Evolutionary conservation across 495 filamentous ascomycete species (phyloP).

Genomic region (Cairneyella variabilis): DNA sequence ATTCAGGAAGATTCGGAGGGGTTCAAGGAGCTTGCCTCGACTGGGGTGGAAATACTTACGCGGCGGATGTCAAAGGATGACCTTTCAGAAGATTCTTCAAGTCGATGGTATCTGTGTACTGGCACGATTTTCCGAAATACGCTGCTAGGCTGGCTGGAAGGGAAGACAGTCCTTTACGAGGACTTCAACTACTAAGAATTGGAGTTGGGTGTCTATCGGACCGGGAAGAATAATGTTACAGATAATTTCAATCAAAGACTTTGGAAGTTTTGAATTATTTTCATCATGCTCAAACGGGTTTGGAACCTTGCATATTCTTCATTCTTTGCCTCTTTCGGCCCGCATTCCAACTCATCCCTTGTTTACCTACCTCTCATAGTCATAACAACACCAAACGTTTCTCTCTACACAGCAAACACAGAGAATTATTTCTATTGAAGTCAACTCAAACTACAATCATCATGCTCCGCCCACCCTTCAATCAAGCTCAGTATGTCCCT

Average conservation of each 20-base stretch:
- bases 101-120: constrained; percentile 68
- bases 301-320: constrained; percentile 1
- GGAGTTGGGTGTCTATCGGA: neutral
- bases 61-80: constrained; percentile 55
- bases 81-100: constrained; percentile 30
- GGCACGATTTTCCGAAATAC: constrained; percentile 50
- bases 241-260: neutral
- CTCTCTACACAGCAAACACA: neutral
- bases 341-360: neutral
- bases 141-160: constrained; percentile 59
- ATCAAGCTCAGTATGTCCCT: constrained; percentile 19
- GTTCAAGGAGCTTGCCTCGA: constrained; percentile 32
- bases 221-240: neutral
- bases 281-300: neutral
- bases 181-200: constrained; percentile 46
- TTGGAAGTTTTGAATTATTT: no score
- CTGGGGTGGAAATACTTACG: constrained; percentile 32
- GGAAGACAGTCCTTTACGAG: constrained; percentile 60
- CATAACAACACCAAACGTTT: neutral
- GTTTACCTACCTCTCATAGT: neutral
- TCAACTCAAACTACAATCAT: neutral
- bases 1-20: constrained; percentile 23
- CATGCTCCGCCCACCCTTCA: neutral
- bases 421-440: neutral
- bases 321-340: neutral